phyloP scores from a whole-genome alignment of 2,329 filamentous ascomycete genomes.

The Botrytis aclada region DNA sequence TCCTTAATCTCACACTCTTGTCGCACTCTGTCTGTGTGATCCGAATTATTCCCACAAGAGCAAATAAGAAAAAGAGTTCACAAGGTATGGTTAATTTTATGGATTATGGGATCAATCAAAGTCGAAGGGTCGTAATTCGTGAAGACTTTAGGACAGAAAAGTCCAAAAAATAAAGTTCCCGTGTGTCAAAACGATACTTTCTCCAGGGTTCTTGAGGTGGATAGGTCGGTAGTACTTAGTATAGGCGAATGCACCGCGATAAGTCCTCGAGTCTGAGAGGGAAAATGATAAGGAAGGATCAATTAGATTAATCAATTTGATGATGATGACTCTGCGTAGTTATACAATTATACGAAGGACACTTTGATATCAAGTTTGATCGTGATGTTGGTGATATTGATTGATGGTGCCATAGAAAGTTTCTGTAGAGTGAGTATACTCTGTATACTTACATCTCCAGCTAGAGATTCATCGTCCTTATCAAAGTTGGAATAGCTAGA shows the following conservation, averaged over 20 bases:
- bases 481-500: background rate
- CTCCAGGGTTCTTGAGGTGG: background rate
- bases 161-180: background rate
- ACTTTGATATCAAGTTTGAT: background rate
- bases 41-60: background rate
- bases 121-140: background rate
- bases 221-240: background rate
- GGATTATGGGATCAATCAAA: background rate
- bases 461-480: background rate
- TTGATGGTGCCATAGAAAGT: background rate
- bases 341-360: no score
- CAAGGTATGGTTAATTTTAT: background rate
- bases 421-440: no score
- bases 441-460: background rate
- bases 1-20: background rate
- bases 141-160: background rate
- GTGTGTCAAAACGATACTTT: background rate
- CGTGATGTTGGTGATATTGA: background rate
- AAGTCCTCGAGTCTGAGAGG: conserved; percentile 18
- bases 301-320: background rate
- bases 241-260: conserved; percentile 14
- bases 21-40: background rate
- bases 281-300: background rate
- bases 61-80: background rate
- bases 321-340: accelerated